Evolutionary conservation across 116 monocot genomes (phyloP), one percentile per base, ranked within the genome.

Genomic region (Dioscorea cayenensis): DNA sequence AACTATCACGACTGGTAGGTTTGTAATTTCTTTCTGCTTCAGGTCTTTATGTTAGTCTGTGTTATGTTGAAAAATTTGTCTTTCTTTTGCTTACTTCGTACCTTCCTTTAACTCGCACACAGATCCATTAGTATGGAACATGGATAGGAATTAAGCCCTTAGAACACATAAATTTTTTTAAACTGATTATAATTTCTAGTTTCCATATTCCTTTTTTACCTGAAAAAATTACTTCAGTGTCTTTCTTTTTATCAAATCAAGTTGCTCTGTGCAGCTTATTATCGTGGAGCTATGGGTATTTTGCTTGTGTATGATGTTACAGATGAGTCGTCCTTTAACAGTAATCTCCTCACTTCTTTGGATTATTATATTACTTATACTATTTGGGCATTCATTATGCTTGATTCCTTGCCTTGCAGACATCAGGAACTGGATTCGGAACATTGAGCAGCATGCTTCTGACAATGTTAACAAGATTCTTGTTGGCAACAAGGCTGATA

Each of bases 221-320:
- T 51, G 0, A 51, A 51, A 17, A 17, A 7, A 11, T 51, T 1
- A 2, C 51, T 32, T 32, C 32, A 32, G 32, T 32, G 3, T 2
- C 32, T 32, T 32, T 32, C 32, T 60, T 18, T 14, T 70, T 14
- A 43, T 51, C 64, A n/a, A 29, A 13, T 32, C 65, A 0, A 10
- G 61, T 48, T 49, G 8, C 8, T 36, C 28, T 66, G 64, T 80
- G 78, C 78, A 93, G 93, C 93, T 70, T 93, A 93, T 64, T 93
- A 93, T 76, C 82, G 93, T 50, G 93, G 93, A 28, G 93, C 93
- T 55, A 89, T 93, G 93, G 93, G 93, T 28, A 93, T 93, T 75
- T 84, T 93, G 72, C 87, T 93, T 49, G 92, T 92, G 52, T 92
- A 92, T 79, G 92, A 92, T 75, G 92, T 92, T 66, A 92, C 92